Evolutionary conservation across 1,284 basidiomycete genomes (phyloP), one percentile per base, ranked within the genome.

Genomic region (Coniophora puteana): DNA sequence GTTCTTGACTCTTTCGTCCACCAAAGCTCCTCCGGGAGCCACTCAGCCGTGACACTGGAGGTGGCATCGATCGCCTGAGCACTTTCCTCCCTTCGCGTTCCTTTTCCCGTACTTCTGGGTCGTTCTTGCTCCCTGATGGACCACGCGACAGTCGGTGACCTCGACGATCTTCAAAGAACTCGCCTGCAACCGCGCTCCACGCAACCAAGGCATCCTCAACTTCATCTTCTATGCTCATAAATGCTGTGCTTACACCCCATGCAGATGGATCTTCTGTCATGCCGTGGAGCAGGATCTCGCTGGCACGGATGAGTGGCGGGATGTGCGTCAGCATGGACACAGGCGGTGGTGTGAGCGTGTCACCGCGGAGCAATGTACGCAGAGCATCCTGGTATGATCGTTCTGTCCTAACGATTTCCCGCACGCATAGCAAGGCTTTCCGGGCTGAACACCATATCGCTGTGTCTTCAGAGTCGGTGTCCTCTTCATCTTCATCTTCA

Each of bases 361-460:
- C 51, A 18, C 62, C 63, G 8, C 59, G 51, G 22, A 70, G 58
- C 33, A 83, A 60, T 34, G 67, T 55, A 17, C 63, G 64, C 34
- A 85, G 57, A 8, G 72, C 70, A 2, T 65, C 60, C 41, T 78
- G 70, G 53, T 85, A 86, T 46, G 69, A 78, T 44, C 72, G 71
- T 56, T 85, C 83, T 3, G 83, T 85, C 31, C 75, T 68, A 20
- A 86, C 67, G 35, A 86, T 69, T 59, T 86, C 83, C 27, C 75
- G 63, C 37, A 74, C 69, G 53, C 69, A 68, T n/a, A 85, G 63
- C 34, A 84, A 62, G 0, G 78, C 74, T 20, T 73, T 72, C 27
- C 76, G 68, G 3, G 77, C 78, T 14, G 65, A 65, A 42, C 68
- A 65, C 80, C 80, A 83, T 11, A 68, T 59, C 37, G 62, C 57